Base-by-base conservation (phyloP, 106 monocot species). In the Dendrobium nobile region DNA sequence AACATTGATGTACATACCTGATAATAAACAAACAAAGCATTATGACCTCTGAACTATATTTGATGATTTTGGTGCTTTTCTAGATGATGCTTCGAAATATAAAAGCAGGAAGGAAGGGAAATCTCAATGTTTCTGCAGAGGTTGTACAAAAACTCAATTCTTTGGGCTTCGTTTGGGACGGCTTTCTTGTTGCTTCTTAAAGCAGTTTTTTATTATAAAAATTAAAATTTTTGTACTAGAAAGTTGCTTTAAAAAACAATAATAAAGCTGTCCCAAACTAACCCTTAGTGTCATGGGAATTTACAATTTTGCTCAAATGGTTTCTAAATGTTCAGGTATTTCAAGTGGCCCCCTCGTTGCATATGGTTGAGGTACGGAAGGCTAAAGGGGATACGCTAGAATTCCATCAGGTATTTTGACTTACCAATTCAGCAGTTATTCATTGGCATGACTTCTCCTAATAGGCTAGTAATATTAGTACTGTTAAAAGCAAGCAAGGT, bases 311-410 rank as follows among this genome's bases (percentile, higher is more conserved):
- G 11, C 45, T 72, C 15, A 72, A 20, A 54, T 48, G 59, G n/a
- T 20, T 47, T 31, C 7, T 76, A 20, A 1, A 44, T 80, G 77
- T 81, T 44, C 84, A 95, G 95, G 79, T 95, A 81, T 90, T 95
- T 87, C 92, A 95, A 87, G 90, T 95, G 9, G 95, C 91, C 24
- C 94, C 94, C 54, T 88, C 94, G 59, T 81, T 94, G 55, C 94
- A 94, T 85, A 91, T 94, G 94, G 94, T 94, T 67, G 94, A 94
- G 77, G 85, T 94, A 7, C 81, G 94, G 31, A 94, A 94, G 81
- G 88, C 88, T 59, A 95, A 92, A 84, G 95, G 95, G 28, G 95
- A 95, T 42, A 92, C 92, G 18, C 77, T 95, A 48, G 90, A 95
- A 67, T 95, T 95, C 44, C 90, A 92, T 31, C 92, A 95, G 92